Evolutionary conservation across 1,284 basidiomycete genomes (phyloP).

Genomic region (Moesziomyces antarcticus): DNA sequence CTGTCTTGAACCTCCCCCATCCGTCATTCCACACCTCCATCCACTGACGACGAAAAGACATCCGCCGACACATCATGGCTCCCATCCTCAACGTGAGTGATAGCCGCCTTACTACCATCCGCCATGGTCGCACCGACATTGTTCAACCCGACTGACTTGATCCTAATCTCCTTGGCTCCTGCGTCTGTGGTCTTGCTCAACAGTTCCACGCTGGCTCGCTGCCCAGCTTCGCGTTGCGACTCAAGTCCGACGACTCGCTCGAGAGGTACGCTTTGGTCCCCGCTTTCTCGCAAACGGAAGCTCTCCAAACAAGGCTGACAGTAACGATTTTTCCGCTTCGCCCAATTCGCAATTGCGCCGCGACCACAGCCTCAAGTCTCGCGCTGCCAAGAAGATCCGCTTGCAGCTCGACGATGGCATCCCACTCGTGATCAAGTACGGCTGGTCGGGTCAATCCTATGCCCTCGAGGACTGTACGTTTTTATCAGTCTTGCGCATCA

Average conservation of each 20-base stretch:
- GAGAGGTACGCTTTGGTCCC: constrained; percentile 31
- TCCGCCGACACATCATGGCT: constrained; percentile 43
- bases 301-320: neutral
- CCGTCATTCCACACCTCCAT: constrained; percentile 4
- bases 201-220: constrained; percentile 65
- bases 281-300: neutral
- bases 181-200: neutral
- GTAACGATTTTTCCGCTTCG: too few species aligned
- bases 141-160: constrained; percentile 1
- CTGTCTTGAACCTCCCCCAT: neutral
- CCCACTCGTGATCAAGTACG: constrained; percentile 63
- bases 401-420: constrained; percentile 59
- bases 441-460: constrained; percentile 57
- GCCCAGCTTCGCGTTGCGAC: constrained; percentile 63
- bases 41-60: constrained; percentile 2
- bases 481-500: neutral
- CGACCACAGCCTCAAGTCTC: constrained; percentile 44
- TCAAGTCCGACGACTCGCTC: constrained; percentile 60
- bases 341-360: neutral
- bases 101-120: neutral
- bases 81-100: constrained; percentile 62
- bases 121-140: neutral
- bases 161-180: neutral
- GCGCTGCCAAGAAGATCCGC: constrained; percentile 62
- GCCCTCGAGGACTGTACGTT: constrained; percentile 62